Conservation (phyloP, 2,329 filamentous ascomycete species). For the Didymella exigua region DNA sequence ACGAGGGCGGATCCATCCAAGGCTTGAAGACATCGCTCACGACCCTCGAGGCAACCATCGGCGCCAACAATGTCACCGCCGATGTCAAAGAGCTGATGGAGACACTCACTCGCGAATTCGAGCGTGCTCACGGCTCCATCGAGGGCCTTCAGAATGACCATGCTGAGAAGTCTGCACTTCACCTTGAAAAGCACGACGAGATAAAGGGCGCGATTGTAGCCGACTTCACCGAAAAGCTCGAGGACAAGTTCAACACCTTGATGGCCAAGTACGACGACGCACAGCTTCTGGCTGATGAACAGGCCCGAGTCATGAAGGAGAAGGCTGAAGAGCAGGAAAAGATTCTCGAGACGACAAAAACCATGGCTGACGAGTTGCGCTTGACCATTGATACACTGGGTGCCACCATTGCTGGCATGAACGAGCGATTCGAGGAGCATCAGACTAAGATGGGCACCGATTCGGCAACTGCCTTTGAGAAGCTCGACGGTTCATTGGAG, state of each 20-base stretch:
- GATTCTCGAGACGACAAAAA: slow-evolving; percentile 75
- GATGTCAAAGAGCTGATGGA: slow-evolving; percentile 67
- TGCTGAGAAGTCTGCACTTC: slow-evolving; percentile 63
- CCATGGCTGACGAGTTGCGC: slow-evolving; percentile 84
- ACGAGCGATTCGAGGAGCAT: slow-evolving; percentile 73
- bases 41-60: slow-evolving; percentile 71
- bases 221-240: slow-evolving; percentile 63
- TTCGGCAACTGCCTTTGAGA: slow-evolving; percentile 82
- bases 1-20: slow-evolving; percentile 71
- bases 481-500: slow-evolving; percentile 67
- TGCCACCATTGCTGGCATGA: slow-evolving; percentile 58
- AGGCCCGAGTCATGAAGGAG: slow-evolving; percentile 73
- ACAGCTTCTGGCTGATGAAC: slow-evolving; percentile 74
- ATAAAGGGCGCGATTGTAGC: slow-evolving; percentile 60
- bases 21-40: slow-evolving; percentile 66
- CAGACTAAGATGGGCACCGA: slow-evolving; percentile 87
- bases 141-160: slow-evolving; percentile 81
- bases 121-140: slow-evolving; percentile 80
- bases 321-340: slow-evolving; percentile 75
- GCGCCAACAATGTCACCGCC: slow-evolving; percentile 50
- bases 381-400: slow-evolving; percentile 84
- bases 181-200: slow-evolving; percentile 66
- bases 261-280: slow-evolving; percentile 89
- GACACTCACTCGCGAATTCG: slow-evolving; percentile 82
- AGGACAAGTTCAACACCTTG: slow-evolving; percentile 81